phyloP scores from a whole-genome alignment of 805 yeast genomes.

The Nakazawaea wyomingensis region DNA sequence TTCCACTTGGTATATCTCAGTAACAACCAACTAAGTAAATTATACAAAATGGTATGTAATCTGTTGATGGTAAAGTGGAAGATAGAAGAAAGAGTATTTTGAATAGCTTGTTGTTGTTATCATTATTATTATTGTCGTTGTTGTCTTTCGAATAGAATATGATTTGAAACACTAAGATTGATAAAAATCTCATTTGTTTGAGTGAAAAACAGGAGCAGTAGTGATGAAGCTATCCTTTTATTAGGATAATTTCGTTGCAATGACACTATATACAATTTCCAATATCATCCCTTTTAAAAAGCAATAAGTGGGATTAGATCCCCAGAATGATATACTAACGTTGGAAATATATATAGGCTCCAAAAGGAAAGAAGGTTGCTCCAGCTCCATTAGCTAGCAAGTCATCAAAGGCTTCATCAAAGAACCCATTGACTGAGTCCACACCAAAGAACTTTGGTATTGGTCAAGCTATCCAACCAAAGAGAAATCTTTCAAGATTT shows the following conservation, averaged over 20 bases:
- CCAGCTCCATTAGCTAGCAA: slow-evolving; percentile 96
- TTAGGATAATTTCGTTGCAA: neutral
- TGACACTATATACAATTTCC: slow-evolving; percentile 4
- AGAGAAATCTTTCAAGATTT: slow-evolving; percentile 92
- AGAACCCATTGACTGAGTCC: slow-evolving; percentile 86
- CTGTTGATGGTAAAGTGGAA: no score
- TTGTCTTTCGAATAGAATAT: neutral
- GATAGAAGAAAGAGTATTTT: neutral
- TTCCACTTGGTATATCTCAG: neutral
- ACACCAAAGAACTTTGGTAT: slow-evolving; percentile 93
- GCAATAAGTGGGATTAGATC: neutral
- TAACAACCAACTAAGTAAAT: neutral
- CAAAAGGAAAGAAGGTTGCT: slow-evolving; percentile 70
- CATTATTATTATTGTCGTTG: neutral
- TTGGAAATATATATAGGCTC: slow-evolving; percentile 8
- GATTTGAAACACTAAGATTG: neutral
- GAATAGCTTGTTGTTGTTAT: no score
- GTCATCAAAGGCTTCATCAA: slow-evolving; percentile 43
- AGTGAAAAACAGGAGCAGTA: slow-evolving; percentile 7
- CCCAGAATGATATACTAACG: slow-evolving; percentile 5
- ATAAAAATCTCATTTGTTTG: neutral
- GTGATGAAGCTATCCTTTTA: neutral
- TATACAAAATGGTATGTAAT: slow-evolving; percentile 8
- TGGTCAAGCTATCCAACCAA: slow-evolving; percentile 94
- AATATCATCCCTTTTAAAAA: neutral